Evolutionary conservation across 768 basidiomycete species (phyloP), one percentile per base, ranked within the genome.

Genomic region (Panaeolus cyanescens): DNA sequence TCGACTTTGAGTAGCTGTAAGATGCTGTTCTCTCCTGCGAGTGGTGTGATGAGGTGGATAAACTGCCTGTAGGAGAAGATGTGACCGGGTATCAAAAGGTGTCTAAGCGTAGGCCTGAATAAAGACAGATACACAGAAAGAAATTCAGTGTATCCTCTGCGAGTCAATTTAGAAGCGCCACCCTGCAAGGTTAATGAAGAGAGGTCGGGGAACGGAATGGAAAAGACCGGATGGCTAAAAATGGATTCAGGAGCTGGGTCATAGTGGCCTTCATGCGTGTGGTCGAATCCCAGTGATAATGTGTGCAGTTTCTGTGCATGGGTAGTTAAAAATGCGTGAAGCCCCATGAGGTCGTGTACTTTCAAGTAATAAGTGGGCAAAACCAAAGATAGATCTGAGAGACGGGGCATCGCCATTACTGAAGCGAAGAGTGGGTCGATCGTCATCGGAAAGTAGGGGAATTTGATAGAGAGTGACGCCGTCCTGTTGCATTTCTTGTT

Each of bases 151-250:
- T 37, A 55, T 17, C 6, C 34, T 28, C 25, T 5, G 1, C 31
- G 34, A n/a, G n/a, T 19, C 28, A 20, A 30, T 15, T 17, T 36
- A 32, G 34, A 59, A 6, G 56, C 42, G 39, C 40, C 62, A 31
- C 59, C 33, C 19, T 59, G 53, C 4, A 65, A 36, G 50, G 62
- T 61, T 15, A 65, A 45, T 7, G 33, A 17, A 6, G 32, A 54
- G 32, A 65, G 30, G 15, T 20, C 2, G 4, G 55, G 58, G n/a
- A 65, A 56, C 9, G 28, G 34, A 7, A 54, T 22, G 19, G 56
- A 50, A 53, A 65, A 57, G 13, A 62, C 55, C n/a, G 59, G 56
- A 36, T 61, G 61, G 12, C 55, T 55, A 20, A 65, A 55, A 25
- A 61, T 15, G 5, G 36, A 22, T 33, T 33, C 32, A 32, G 60